phyloP scores from a whole-genome alignment of 2,329 filamentous ascomycete genomes.

The Alternaria arbusti region DNA sequence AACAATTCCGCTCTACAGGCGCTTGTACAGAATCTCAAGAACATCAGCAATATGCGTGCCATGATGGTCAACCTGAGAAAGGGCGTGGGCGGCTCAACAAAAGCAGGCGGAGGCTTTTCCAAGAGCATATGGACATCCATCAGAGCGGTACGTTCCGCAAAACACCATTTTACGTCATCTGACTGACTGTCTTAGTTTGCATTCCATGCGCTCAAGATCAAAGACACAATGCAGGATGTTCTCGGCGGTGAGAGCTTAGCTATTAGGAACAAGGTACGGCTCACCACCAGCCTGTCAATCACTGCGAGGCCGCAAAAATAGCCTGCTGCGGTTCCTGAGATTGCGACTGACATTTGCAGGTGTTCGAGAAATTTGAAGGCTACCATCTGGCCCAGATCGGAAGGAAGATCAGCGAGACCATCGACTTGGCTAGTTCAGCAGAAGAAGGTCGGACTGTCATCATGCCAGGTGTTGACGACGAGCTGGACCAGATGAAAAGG shows the following conservation, averaged over 20 bases:
- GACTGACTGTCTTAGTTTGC: conserved; percentile 63
- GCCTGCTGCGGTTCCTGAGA: not conserved
- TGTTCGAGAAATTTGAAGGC: conserved; percentile 66
- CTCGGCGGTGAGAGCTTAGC: conserved; percentile 59
- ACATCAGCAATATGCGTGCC: conserved; percentile 76
- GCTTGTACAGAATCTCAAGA: conserved; percentile 68
- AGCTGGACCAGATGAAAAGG: conserved; percentile 79
- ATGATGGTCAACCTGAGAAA: conserved; percentile 75
- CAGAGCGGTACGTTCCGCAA: conserved; percentile 52
- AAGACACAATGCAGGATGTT: conserved; percentile 67
- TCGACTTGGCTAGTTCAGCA: conserved; percentile 79
- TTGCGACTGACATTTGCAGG: conserved; percentile 44
- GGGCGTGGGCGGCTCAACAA: conserved; percentile 67
- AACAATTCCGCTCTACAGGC: conserved; percentile 65
- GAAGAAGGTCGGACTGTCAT: conserved; percentile 76
- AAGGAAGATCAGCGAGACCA: conserved; percentile 71
- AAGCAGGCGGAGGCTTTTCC: conserved; percentile 63
- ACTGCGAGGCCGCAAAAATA: not conserved
- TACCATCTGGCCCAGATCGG: conserved; percentile 69
- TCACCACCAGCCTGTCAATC: not conserved
- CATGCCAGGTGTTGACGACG: conserved; percentile 70
- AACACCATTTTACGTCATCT: accelerated
- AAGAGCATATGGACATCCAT: conserved; percentile 77
- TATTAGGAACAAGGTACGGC: conserved; percentile 61
- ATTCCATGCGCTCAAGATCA: conserved; percentile 72